Conservation (phyloP, 306 rosid species). For the Begonia fuchsioides region DNA sequence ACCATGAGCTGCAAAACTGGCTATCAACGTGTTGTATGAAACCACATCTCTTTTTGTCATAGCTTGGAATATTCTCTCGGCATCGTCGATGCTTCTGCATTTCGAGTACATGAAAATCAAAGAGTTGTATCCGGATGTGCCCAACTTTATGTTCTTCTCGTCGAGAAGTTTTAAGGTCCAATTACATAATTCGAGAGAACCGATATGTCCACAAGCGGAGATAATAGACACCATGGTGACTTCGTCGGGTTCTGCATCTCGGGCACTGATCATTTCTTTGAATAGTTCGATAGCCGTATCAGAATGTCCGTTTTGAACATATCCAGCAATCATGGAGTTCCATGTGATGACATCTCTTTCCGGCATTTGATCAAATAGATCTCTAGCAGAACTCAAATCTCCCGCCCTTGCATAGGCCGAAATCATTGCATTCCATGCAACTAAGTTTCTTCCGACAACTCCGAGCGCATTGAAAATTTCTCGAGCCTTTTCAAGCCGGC, state of each 20-base stretch:
- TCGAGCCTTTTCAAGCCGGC: conserved; percentile 35
- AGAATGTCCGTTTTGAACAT: conserved; percentile 53
- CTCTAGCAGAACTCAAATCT: conserved; percentile 27
- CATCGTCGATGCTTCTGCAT: conserved; percentile 48
- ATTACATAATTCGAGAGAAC: conserved; percentile 39
- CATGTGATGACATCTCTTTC: conserved; percentile 40
- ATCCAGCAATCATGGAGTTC: conserved; percentile 60
- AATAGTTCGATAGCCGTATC: conserved; percentile 39
- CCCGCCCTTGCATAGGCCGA: conserved; percentile 55
- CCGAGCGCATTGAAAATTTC: conserved; percentile 29
- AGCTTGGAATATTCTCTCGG: conserved; percentile 30
- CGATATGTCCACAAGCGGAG: conserved; percentile 65
- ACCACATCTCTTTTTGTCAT: conserved; percentile 40
- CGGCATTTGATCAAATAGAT: conserved; percentile 46
- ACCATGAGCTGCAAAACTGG: conserved; percentile 55
- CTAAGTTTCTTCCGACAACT: conserved; percentile 19
- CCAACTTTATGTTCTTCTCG: conserved; percentile 27
- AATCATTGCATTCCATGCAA: conserved; percentile 58
- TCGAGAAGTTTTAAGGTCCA: conserved; percentile 35
- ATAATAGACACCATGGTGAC: conserved; percentile 53
- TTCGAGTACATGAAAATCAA: conserved; percentile 53
- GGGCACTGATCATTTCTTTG: conserved; percentile 38
- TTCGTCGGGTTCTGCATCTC: conserved; percentile 37
- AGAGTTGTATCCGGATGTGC: conserved; percentile 41
- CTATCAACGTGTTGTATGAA: conserved; percentile 47